A percentile compares a stretch with the other conserved stretches of the same genome.
Evolutionary conservation across 2,329 filamentous ascomycete species (phyloP).

Genomic region (Diplodia intermedia): DNA sequence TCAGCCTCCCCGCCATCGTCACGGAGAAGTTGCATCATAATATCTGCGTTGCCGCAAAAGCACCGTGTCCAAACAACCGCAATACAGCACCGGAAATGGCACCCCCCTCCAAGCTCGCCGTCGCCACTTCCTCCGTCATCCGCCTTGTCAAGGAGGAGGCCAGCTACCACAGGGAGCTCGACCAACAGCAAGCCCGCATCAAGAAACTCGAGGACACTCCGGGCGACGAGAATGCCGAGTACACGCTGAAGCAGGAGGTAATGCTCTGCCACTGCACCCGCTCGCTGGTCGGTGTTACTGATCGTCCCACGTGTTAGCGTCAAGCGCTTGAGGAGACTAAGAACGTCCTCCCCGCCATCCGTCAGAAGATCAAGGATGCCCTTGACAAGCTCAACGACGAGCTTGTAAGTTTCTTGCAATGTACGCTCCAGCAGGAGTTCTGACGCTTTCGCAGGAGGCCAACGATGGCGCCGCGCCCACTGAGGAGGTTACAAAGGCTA

Average conservation of each 20-base stretch:
- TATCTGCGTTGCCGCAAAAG: background rate
- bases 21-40: constrained; percentile 24
- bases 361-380: constrained; percentile 73
- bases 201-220: constrained; percentile 68
- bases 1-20: constrained; percentile 13
- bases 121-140: constrained; percentile 78
- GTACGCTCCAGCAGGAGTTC: background rate
- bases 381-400: constrained; percentile 76
- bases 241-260: constrained; percentile 86
- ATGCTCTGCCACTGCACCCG: constrained; percentile 37
- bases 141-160: constrained; percentile 91
- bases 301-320: constrained; percentile 59
- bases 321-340: constrained; percentile 87
- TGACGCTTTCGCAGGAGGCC: constrained; percentile 46
- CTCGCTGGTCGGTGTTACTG: background rate
- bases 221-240: constrained; percentile 77
- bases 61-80: background rate
- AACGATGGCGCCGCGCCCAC: constrained; percentile 48
- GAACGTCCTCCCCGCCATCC: constrained; percentile 77
- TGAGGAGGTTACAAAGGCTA: constrained; percentile 56
- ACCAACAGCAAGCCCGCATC: constrained; percentile 75
- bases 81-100: constrained; percentile 65
- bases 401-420: constrained; percentile 59
- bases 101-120: constrained; percentile 75
- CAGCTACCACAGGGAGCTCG: constrained; percentile 86